These are phyloP conservation scores for Aspergillus coremiiformis DNA, from an alignment of 495 filamentous ascomycete species.

Conservation along the genomic window DNA sequence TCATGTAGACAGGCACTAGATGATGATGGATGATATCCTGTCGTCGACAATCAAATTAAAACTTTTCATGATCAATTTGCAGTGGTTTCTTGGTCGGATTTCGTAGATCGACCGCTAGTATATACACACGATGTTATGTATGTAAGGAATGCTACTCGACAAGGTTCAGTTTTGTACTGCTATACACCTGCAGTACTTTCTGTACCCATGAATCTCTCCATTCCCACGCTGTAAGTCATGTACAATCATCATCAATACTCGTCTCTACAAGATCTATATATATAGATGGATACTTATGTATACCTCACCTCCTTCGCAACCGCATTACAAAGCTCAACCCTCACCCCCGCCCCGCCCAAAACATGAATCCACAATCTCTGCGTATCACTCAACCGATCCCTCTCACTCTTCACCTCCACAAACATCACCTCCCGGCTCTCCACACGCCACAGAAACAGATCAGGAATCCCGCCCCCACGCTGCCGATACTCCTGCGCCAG, in stretches of 20 bases:
- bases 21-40: not conserved
- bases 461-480: slow-evolving; percentile 81
- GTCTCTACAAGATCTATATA: too few species aligned
- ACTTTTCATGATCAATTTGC: not conserved
- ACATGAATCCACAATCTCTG: slow-evolving; percentile 97
- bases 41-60: not conserved
- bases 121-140: not conserved
- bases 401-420: slow-evolving; percentile 87
- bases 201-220: too few species aligned
- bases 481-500: slow-evolving; percentile 90
- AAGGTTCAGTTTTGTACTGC: too few species aligned
- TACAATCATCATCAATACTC: too few species aligned
- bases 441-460: slow-evolving; percentile 78
- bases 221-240: too few species aligned
- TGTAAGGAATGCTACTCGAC: too few species aligned
- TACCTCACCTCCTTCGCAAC: slow-evolving; percentile 62
- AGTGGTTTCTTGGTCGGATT: not conserved
- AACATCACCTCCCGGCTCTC: slow-evolving; percentile 63
- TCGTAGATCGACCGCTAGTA: not conserved
- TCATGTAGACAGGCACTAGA: not conserved
- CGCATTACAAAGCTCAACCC: slow-evolving; percentile 83
- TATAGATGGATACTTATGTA: not conserved
- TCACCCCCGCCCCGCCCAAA: slow-evolving; percentile 70
- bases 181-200: too few species aligned
- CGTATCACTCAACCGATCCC: slow-evolving; percentile 92